Percentiles rank a stretch among this genome's conserved stretches.
Evolutionary conservation across 1,284 basidiomycete species (phyloP).

Genomic region (Lignosus rhinocerotis): DNA sequence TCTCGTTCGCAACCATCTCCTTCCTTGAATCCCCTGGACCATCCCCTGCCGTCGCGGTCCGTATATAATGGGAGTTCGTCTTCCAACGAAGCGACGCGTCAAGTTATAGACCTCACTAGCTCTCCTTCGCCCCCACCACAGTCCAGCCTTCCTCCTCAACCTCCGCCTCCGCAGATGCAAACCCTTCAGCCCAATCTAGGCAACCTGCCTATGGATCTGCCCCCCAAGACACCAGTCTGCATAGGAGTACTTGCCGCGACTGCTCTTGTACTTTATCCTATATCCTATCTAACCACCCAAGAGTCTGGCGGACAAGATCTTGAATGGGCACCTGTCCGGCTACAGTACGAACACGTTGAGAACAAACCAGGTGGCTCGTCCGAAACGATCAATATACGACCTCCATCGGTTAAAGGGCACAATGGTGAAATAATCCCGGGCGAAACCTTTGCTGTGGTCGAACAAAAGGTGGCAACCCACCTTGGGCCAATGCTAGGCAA

Average conservation of each 20-base stretch:
- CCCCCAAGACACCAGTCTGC: constrained; percentile 81
- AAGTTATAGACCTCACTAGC: constrained; percentile 75
- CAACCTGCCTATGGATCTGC: constrained; percentile 44
- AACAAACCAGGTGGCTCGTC: constrained; percentile 51
- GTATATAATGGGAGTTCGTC: neutral
- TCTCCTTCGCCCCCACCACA: constrained; percentile 71
- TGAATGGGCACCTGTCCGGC: constrained; percentile 78
- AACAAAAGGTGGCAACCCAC: constrained; percentile 76
- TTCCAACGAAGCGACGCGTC: constrained; percentile 30
- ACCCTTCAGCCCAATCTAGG: constrained; percentile 11
- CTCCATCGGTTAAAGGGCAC: constrained; percentile 52
- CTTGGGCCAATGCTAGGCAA: constrained; percentile 81
- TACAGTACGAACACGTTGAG: constrained; percentile 69
- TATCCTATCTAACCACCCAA: constrained; percentile 64
- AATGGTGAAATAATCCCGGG: constrained; percentile 54
- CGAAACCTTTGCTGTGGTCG: constrained; percentile 83
- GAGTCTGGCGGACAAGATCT: constrained; percentile 43
- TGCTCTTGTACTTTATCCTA: constrained; percentile 85
- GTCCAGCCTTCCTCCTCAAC: constrained; percentile 19
- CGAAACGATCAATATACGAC: constrained; percentile 82
- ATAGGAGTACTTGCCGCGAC: constrained; percentile 84
- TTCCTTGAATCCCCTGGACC: constrained; percentile 21
- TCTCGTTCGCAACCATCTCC: constrained; percentile 21
- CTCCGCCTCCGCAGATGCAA: constrained; percentile 19
- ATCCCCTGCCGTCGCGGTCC: neutral